Evolutionary conservation across 768 basidiomycete genomes (phyloP).

Genomic region (Russula sp.): DNA sequence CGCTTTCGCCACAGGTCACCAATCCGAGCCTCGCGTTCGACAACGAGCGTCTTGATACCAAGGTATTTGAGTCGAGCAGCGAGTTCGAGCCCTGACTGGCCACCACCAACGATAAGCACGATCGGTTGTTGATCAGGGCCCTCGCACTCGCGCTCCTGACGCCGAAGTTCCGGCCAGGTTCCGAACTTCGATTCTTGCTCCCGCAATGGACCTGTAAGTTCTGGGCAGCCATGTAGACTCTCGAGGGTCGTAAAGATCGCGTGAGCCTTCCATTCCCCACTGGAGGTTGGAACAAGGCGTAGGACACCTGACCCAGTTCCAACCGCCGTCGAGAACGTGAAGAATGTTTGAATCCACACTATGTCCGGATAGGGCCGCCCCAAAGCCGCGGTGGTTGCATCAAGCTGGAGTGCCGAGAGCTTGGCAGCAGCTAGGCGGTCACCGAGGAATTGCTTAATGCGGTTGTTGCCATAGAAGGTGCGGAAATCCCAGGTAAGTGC

Average conservation of each 20-base stretch:
- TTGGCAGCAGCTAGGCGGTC: constrained; percentile 37
- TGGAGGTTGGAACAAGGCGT: constrained; percentile 40
- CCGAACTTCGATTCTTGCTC: constrained; percentile 35
- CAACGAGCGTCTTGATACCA: constrained; percentile 44
- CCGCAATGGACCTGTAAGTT: constrained; percentile 34
- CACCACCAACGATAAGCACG: constrained; percentile 47
- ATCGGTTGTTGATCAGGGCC: constrained; percentile 39
- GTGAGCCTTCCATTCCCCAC: constrained; percentile 43
- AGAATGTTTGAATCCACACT: constrained; percentile 39
- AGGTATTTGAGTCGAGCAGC: constrained; percentile 56
- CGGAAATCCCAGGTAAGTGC: constrained; percentile 60
- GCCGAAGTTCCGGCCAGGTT: constrained; percentile 38
- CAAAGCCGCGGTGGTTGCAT: constrained; percentile 23
- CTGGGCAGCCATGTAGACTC: constrained; percentile 42
- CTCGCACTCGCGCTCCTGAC: constrained; percentile 34
- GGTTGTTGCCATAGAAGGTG: constrained; percentile 42
- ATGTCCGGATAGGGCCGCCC: constrained; percentile 34
- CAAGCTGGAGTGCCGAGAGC: constrained; percentile 27
- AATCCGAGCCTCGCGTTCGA: constrained; percentile 56
- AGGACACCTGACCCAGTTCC: constrained; percentile 40
- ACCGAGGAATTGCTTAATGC: constrained; percentile 41
- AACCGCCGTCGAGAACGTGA: constrained; percentile 41
- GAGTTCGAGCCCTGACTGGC: constrained; percentile 50
- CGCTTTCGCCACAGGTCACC: constrained; percentile 64
- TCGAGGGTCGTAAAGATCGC: constrained; percentile 48